Evolutionary conservation across 2,329 filamentous ascomycete genomes (phyloP).

Genomic region (Ceratocystis huliohia): DNA sequence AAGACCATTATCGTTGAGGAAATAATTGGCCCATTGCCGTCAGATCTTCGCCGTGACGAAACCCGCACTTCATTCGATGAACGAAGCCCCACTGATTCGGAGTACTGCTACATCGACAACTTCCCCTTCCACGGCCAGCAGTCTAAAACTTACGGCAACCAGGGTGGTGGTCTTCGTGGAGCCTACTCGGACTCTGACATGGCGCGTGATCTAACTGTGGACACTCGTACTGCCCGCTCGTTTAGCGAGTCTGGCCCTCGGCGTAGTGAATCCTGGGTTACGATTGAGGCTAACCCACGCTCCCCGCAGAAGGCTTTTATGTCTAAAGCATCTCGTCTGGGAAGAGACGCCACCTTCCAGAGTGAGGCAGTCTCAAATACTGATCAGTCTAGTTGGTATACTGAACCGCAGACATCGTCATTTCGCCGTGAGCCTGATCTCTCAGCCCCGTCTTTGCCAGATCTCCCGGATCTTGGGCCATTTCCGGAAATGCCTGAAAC

Average conservation of each 20-base stretch:
- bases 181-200: slow-evolving; percentile 17
- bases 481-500: slow-evolving; percentile 13
- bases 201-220: slow-evolving; percentile 8
- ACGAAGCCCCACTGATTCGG: slow-evolving; percentile 13
- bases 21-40: slow-evolving; percentile 13
- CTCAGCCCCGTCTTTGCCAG: slow-evolving; percentile 13
- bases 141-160: neutral
- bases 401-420: slow-evolving; percentile 11
- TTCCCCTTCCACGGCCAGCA: slow-evolving; percentile 15
- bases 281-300: slow-evolving; percentile 13
- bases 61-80: slow-evolving; percentile 12
- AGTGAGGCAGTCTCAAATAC: neutral
- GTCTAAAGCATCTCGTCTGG: neutral
- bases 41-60: slow-evolving; percentile 16
- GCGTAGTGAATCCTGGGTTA: slow-evolving; percentile 19
- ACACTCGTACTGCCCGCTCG: neutral
- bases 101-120: slow-evolving; percentile 18
- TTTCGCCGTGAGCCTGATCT: slow-evolving; percentile 6
- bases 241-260: slow-evolving; percentile 12
- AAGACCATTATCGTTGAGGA: slow-evolving; percentile 17
- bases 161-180: slow-evolving; percentile 2
- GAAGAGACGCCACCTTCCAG: slow-evolving; percentile 15
- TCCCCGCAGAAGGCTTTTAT: slow-evolving; percentile 16
- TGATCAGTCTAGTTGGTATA: slow-evolving; percentile 19
- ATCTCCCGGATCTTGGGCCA: slow-evolving; percentile 13